A percentile compares a stretch with the other conserved stretches of the same genome.
Evolutionary conservation across 2,329 filamentous ascomycete species (phyloP).

Genomic region (Penicillium expansum): DNA sequence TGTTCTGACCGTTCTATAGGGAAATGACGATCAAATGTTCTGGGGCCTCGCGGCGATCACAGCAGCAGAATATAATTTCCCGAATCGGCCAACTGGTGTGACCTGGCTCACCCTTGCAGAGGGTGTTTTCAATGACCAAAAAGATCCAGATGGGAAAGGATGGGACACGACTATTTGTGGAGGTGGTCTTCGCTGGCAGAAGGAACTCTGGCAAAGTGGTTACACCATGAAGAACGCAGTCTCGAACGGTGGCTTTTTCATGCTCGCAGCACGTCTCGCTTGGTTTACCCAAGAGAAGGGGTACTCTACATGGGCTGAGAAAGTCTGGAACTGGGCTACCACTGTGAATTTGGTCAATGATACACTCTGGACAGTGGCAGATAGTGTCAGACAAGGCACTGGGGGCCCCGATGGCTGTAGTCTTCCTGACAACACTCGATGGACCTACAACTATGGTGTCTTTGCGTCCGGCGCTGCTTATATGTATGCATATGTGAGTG

Average conservation of each 20-base stretch:
- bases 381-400: conserved; percentile 52
- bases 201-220: conserved; percentile 51
- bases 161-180: conserved; percentile 1
- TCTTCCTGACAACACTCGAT: conserved; percentile 60
- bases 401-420: conserved; percentile 55
- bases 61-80: conserved; percentile 1
- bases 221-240: conserved; percentile 80
- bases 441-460: conserved; percentile 64
- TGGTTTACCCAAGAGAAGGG: conserved; percentile 61
- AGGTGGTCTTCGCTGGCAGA: conserved; percentile 3
- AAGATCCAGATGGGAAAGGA: background rate
- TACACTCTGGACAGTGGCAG: conserved; percentile 59
- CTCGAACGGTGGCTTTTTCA: conserved; percentile 75
- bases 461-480: conserved; percentile 49
- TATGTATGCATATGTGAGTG: conserved; percentile 3
- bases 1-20: background rate
- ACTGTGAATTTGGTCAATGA: conserved; percentile 58
- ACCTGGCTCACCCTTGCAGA: conserved; percentile 3
- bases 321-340: conserved; percentile 61
- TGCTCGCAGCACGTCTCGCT: conserved; percentile 71
- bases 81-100: background rate
- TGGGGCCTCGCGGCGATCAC: conserved; percentile 3
- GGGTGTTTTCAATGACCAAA: background rate
- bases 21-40: conserved; percentile 9
- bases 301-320: conserved; percentile 60